Percentiles rank a stretch among this genome's conserved stretches.
Conservation (phyloP, 495 filamentous ascomycete species). For the Aspergillus sclerotioniger region DNA sequence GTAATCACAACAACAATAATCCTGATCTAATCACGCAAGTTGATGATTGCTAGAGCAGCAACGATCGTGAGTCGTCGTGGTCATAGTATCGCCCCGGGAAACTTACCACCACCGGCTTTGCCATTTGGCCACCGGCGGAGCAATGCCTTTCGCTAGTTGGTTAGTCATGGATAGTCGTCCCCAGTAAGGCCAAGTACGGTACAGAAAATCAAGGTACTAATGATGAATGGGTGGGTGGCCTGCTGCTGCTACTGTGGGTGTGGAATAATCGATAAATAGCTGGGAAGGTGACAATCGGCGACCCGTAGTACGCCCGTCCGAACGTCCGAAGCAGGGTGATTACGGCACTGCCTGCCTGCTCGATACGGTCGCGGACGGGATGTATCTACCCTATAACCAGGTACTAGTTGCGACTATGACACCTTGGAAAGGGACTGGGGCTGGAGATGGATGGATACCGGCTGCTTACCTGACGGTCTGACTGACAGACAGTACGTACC, state of each 20-base stretch:
- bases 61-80: background rate
- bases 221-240: background rate
- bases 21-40: background rate
- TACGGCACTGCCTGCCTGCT: background rate
- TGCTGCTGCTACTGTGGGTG: background rate
- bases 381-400: constrained; percentile 4
- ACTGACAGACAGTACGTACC: background rate
- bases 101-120: constrained; percentile 8
- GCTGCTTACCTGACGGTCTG: background rate
- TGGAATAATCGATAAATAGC: background rate
- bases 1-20: background rate
- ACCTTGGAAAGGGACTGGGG: background rate
- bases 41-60: too few species aligned
- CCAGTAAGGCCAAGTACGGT: background rate
- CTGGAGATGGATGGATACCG: background rate
- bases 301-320: background rate
- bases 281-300: background rate
- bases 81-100: constrained; percentile 12
- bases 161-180: constrained; percentile 7
- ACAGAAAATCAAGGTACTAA: background rate
- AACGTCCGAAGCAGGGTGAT: background rate
- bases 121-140: constrained; percentile 15
- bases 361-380: background rate
- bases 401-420: background rate
- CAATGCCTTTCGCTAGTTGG: constrained; percentile 7